phyloP scores from a whole-genome alignment of 495 filamentous ascomycete species.

The Lasiosphaeria hispida region DNA sequence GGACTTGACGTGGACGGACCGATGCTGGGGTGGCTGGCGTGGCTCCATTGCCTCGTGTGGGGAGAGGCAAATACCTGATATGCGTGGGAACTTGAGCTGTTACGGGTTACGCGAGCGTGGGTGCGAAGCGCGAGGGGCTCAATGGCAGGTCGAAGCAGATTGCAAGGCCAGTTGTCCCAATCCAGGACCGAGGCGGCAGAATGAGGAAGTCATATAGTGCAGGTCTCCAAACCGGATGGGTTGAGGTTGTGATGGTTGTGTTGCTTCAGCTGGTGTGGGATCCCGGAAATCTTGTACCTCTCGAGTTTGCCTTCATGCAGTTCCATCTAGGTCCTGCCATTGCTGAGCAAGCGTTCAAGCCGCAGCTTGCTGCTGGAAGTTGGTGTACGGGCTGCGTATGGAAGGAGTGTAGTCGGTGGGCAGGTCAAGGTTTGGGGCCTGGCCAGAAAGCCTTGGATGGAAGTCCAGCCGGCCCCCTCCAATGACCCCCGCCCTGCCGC shows the following conservation, averaged over 20 bases:
- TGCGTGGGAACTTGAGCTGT: too few species aligned
- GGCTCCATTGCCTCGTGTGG: too few species aligned
- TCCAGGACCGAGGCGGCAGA: slow-evolving; percentile 1
- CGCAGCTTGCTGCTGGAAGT: too few species aligned
- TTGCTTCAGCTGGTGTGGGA: slow-evolving; percentile 6
- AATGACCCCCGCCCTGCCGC: too few species aligned
- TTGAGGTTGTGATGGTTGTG: not conserved
- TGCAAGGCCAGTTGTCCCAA: not conserved
- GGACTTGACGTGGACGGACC: too few species aligned
- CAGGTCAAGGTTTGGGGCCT: not conserved
- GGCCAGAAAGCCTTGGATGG: not conserved
- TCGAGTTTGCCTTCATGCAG: not conserved
- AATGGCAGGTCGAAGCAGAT: not conserved
- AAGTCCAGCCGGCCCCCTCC: not conserved
- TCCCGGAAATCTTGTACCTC: not conserved
- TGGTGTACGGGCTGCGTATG: too few species aligned
- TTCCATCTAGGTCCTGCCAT: not conserved
- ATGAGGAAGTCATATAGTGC: not conserved
- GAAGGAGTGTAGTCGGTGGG: too few species aligned
- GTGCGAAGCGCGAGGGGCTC: not conserved
- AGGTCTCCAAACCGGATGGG: not conserved
- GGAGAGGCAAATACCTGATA: too few species aligned
- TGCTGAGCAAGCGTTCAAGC: too few species aligned
- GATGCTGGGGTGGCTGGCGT: too few species aligned
- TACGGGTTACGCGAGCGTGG: not conserved